Conservation (phyloP, 192 early-diverging fungal species). For the Funneliformis mosseae region DNA sequence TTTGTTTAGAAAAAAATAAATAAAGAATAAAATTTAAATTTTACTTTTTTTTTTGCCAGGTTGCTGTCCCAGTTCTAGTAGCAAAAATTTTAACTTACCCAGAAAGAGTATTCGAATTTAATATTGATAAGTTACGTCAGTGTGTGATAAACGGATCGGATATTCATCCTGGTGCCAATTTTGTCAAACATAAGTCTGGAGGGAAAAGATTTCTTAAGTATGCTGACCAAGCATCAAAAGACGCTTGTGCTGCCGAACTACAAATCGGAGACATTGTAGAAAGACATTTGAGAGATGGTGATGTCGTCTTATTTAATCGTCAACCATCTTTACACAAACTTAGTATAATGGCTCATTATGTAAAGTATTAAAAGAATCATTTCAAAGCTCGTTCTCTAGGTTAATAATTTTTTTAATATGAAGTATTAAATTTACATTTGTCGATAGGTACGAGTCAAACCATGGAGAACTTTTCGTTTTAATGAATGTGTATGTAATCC, state of each 20-base stretch:
- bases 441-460: constrained; percentile 74
- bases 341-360: constrained; percentile 96
- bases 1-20: constrained; percentile 24
- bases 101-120: constrained; percentile 88
- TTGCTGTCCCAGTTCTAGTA: constrained; percentile 89
- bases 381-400: background rate
- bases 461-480: constrained; percentile 98
- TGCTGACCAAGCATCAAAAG: constrained; percentile 58
- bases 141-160: constrained; percentile 85
- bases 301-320: constrained; percentile 97
- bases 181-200: constrained; percentile 60
- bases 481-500: constrained; percentile 99
- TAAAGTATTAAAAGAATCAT: constrained; percentile 37
- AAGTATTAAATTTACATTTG: background rate
- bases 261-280: constrained; percentile 92
- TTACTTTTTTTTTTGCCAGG: constrained; percentile 48
- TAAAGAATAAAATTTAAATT: too few relatives aligned
- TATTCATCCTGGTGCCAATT: constrained; percentile 92
- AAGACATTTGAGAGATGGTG: constrained; percentile 90
- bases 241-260: constrained; percentile 63
- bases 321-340: constrained; percentile 98
- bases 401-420: background rate
- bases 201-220: constrained; percentile 66
- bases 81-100: constrained; percentile 95
- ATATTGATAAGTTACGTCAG: constrained; percentile 76